Evolutionary conservation across 495 filamentous ascomycete genomes (phyloP), one percentile per base, ranked within the genome.

Genomic region (Sabuloglossum arenarium): DNA sequence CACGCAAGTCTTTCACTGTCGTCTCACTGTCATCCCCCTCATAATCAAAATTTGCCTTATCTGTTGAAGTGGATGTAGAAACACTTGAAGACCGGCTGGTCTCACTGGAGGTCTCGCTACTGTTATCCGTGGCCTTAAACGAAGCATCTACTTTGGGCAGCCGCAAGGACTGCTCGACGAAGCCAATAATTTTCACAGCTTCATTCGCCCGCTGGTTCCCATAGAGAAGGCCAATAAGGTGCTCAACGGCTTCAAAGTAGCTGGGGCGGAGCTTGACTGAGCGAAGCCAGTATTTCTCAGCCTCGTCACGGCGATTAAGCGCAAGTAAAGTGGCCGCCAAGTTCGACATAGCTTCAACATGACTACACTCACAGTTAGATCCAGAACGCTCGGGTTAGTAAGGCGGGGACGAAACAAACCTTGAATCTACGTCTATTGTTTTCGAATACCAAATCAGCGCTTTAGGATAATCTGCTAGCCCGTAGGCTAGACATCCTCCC

Each of bases 201-300:
- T 97, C 88, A 61, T 77, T 81, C 29, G 80, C 85, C 58, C 90
- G 77, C 54, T 91, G 81, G 50, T 79, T 84, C 55, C 79, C 82
- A 66, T 87, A 94, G 24, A 96, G 67, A 30, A 99, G 71, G 6
- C 88, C 87, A 29, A 97, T 83, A 2, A 99, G 75, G 73, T 97
- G 91, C 65, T 99, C 91, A 16, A 93, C 88, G 14, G 91, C 93
- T 71, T 99, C 91, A 59, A 99, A 85, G 68, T 91, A 94, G 66
- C 81, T 87, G 1, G 91, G 91, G 3, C 86, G 80, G 45, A 85
- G 70, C 61, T 79, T 86, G 31, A 99, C 80, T 16, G 87, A 86
- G 54, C 78, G 79, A 52, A 82, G 67, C 93, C 91, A 99, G 65
- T 93, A 75, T 54, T 81, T 73, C 65, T 93, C 81, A 16, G 91